Evolutionary conservation across 2,329 filamentous ascomycete genomes (phyloP).

Genomic region (Trichoderma sp.): DNA sequence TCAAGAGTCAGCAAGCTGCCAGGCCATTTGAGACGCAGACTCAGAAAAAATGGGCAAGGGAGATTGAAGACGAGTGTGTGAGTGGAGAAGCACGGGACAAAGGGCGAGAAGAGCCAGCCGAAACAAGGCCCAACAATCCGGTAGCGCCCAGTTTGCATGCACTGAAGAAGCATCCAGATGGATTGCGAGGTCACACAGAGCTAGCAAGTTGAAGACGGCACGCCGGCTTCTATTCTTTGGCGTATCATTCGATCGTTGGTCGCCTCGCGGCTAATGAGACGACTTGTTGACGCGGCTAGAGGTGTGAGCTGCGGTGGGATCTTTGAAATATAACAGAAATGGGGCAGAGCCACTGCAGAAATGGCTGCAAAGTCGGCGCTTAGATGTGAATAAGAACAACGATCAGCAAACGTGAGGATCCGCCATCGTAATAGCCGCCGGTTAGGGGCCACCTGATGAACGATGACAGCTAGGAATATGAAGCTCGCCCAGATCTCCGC

Average conservation of each 20-base stretch:
- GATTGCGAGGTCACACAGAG: background rate
- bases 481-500: background rate
- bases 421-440: slow-evolving; percentile 4
- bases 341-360: background rate
- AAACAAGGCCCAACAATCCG: slow-evolving; percentile 29
- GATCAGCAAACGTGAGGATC: background rate
- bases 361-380: slow-evolving; percentile 26
- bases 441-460: background rate
- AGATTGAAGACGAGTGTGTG: background rate
- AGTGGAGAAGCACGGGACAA: background rate
- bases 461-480: background rate
- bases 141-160: slow-evolving; percentile 33
- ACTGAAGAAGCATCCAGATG: background rate
- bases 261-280: slow-evolving; percentile 14
- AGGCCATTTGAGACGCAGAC: background rate
- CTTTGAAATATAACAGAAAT: slow-evolving; percentile 17
- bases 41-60: background rate
- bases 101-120: background rate
- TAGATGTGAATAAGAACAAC: slow-evolving; percentile 26
- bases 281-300: slow-evolving; percentile 25
- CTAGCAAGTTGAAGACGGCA: background rate
- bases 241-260: background rate
- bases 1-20: background rate
- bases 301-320: background rate
- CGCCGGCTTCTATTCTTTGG: background rate